These are phyloP conservation scores for Pterothamnion heteromorphum DNA, from an alignment of 31 red algal genomes.

Conservation along the genomic window DNA sequence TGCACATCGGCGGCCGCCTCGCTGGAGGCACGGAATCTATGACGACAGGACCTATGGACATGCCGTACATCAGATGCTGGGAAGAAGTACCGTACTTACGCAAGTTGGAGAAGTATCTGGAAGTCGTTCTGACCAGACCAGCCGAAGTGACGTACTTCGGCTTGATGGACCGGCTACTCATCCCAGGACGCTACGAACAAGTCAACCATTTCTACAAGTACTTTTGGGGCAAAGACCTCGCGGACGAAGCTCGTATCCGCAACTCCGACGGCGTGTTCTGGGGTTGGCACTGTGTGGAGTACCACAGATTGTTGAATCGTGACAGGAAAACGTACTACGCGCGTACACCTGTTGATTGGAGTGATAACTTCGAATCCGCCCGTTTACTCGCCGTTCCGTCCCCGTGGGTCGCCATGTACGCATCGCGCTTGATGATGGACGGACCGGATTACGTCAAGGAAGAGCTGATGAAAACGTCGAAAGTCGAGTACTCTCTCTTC, in stretches of 20 bases:
- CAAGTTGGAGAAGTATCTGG: neutral
- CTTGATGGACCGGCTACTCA: neutral
- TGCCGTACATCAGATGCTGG: neutral
- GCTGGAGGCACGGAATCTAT: neutral
- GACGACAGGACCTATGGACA: neutral
- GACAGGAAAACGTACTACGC: neutral
- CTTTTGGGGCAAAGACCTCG: neutral
- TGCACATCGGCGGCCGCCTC: neutral
- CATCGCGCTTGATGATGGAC: neutral
- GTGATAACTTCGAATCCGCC: neutral
- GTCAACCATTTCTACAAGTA: neutral
- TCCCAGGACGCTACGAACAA: neutral
- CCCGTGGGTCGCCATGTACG: too few relatives aligned
- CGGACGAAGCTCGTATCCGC: neutral
- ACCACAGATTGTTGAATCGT: neutral
- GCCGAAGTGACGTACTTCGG: too few relatives aligned
- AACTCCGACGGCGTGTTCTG: neutral
- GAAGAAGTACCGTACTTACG: neutral
- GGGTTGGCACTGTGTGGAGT: neutral
- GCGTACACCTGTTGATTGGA: neutral
- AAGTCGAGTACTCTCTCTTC: neutral
- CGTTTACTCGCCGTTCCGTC: too few relatives aligned
- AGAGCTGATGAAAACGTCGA: neutral
- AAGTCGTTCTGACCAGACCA: too few relatives aligned
- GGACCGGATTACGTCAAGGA: neutral